Base-by-base conservation (phyloP, 345 rosid species). In the Hibiscus trionum region DNA sequence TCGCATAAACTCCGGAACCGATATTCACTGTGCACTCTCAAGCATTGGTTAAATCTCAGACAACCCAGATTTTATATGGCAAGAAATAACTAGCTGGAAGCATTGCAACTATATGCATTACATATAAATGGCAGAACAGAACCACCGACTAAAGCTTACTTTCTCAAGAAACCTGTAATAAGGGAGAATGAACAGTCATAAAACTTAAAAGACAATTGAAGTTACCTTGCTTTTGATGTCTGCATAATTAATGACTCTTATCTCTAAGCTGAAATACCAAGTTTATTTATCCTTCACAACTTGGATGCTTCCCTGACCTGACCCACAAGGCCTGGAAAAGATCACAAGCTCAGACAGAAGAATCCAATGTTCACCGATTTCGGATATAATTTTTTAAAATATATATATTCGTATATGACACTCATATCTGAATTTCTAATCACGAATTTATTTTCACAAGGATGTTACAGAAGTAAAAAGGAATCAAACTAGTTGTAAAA, bases 191-290 rank as follows among this genome's bases (percentile, higher is more conserved):
- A 73, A 69, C 70, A 71, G 71, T 73, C 68, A 73, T 77, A 70
- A 69, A 76, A 71, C 68, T 71, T 77, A 70, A 69, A 76, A 71
- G 74, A 72, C 70, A 72, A 35, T 39, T 69, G 75, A 78, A 70
- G 67, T 85, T 87, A 91, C 98, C 97, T 91, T 77, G 84, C 81
- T 82, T 89, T 93, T 73, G 90, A 90, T 77, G 93, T 85, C 90
- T 91, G 98, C 98, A 93, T 93, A 7, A 80, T 79, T 86, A 72
- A 72, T 53, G 70, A 69, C 60, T 77, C 80, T 81, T 71, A 44
- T 58, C 77, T 57, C 42, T 71, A 73, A 66, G 77, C 56, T 33
- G 49, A 78, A 75, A 78, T 73, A 56, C 69, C 46, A 75, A 75
- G 65, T 71, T 52, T 67, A 75, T 80, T 71, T 69, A 72, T 59